phyloP scores from a whole-genome alignment of 306 rosid species.

The Malus fusca region DNA sequence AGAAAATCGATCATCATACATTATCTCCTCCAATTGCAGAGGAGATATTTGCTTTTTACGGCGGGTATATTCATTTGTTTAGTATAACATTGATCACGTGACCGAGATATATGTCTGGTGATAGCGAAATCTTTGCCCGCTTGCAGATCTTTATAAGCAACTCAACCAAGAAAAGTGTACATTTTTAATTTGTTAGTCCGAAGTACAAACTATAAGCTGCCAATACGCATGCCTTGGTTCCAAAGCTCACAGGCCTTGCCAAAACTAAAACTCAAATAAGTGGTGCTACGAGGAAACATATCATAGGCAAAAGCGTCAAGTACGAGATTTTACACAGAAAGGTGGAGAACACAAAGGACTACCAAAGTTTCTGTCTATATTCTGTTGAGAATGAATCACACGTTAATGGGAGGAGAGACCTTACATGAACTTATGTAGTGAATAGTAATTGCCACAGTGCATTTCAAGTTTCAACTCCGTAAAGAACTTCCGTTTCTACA shows the following conservation, averaged over 20 bases:
- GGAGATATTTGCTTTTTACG: not conserved
- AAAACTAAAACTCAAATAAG: not conserved
- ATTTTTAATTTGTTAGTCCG: not conserved
- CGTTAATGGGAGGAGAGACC: no score
- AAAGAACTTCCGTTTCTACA: not conserved
- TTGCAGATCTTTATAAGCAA: not conserved
- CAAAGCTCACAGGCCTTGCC: not conserved
- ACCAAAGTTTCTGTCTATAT: not conserved
- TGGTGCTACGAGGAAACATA: not conserved
- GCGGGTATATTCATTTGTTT: not conserved
- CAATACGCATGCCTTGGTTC: not conserved
- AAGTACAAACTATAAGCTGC: not conserved
- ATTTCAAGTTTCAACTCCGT: no score
- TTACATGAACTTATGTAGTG: no score
- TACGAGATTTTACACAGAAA: not conserved
- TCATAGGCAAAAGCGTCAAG: not conserved
- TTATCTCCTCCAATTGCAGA: not conserved
- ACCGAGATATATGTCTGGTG: no score
- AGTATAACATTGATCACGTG: not conserved
- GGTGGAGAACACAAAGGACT: not conserved
- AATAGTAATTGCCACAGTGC: no score
- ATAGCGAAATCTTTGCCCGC: no score
- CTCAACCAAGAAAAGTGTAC: not conserved
- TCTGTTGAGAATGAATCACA: no score
- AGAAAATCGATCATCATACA: no score